A percentile compares a stretch with the other conserved stretches of the same genome.
These are phyloP conservation scores for Cryptosporidium viatorum DNA, from an alignment of 169 alveolate species.

Conservation along the genomic window DNA sequence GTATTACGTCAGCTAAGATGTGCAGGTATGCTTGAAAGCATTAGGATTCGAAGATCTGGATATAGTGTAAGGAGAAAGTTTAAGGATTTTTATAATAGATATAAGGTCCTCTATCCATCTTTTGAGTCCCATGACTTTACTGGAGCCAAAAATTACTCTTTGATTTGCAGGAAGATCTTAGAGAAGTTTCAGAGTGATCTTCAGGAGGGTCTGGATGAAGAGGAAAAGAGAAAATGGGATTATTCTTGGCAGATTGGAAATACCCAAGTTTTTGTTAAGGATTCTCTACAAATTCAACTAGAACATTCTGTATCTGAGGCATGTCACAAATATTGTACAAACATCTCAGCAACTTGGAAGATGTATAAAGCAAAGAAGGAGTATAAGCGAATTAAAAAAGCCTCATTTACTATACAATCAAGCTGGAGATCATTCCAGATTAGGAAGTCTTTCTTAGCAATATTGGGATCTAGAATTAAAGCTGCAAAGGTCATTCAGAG, in stretches of 20 bases:
- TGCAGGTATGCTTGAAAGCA: slow-evolving; percentile 86
- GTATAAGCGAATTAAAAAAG: not conserved
- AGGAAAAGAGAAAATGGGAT: slow-evolving; percentile 31
- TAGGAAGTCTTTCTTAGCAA: slow-evolving; percentile 20
- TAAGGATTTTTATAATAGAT: slow-evolving; percentile 79
- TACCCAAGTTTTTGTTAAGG: slow-evolving; percentile 78
- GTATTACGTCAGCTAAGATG: slow-evolving; percentile 87
- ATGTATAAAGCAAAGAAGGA: slow-evolving; percentile 54
- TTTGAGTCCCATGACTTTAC: slow-evolving; percentile 71
- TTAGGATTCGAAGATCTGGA: slow-evolving; percentile 85
- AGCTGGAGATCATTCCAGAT: slow-evolving; percentile 21
- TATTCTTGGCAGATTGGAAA: slow-evolving; percentile 76
- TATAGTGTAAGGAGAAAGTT: slow-evolving; percentile 83
- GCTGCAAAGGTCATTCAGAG: slow-evolving; percentile 53
- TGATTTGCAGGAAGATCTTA: slow-evolving; percentile 68
- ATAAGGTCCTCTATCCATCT: slow-evolving; percentile 69
- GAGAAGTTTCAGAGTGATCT: slow-evolving; percentile 54
- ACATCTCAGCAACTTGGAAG: slow-evolving; percentile 63
- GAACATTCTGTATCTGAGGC: slow-evolving; percentile 55
- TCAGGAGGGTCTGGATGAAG: slow-evolving; percentile 12
- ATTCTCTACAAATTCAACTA: slow-evolving; percentile 34
- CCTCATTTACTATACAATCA: slow-evolving; percentile 14
- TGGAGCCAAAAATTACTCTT: slow-evolving; percentile 51
- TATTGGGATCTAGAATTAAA: not conserved
- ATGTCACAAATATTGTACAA: slow-evolving; percentile 49